These are phyloP conservation scores for Lactifluus volemus DNA, from an alignment of 768 basidiomycete species.

Conservation along the genomic window DNA sequence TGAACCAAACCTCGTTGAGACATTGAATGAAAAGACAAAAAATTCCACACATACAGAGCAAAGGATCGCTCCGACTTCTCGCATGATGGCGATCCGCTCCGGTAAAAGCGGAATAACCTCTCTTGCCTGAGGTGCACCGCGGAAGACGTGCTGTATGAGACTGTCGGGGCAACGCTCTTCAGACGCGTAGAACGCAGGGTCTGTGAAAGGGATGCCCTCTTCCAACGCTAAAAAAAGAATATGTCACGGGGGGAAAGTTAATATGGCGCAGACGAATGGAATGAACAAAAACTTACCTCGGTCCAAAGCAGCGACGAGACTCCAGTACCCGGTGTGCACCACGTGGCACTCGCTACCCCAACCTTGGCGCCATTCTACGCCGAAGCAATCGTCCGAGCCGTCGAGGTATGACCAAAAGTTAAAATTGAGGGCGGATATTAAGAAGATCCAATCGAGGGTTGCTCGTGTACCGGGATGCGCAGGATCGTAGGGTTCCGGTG, in stretches of 20 bases:
- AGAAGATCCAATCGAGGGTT: conserved; percentile 75
- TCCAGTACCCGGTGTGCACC: conserved; percentile 81
- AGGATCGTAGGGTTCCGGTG: conserved; percentile 52
- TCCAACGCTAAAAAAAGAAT: conserved; percentile 49
- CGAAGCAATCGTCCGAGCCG: conserved; percentile 52
- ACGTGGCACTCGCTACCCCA: conserved; percentile 47
- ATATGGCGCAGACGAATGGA: neutral
- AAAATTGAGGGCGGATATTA: conserved; percentile 80
- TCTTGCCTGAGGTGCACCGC: conserved; percentile 42
- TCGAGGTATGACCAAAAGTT: conserved; percentile 81
- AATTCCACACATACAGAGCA: conserved; percentile 43
- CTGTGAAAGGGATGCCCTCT: conserved; percentile 66
- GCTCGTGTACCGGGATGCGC: conserved; percentile 38
- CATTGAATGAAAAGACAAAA: neutral
- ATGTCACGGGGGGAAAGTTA: neutral
- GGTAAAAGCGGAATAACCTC: conserved; percentile 64
- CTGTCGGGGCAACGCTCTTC: conserved; percentile 60
- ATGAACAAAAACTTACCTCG: conserved; percentile 41
- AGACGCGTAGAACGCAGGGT: conserved; percentile 73
- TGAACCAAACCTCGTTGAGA: neutral
- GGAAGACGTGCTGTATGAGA: conserved; percentile 61
- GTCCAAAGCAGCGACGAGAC: conserved; percentile 74
- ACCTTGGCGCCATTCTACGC: conserved; percentile 66
- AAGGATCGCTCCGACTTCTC: conserved; percentile 66
- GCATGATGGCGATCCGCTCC: conserved; percentile 68